These are phyloP conservation scores for Fistulifera solaris DNA, from an alignment of 108 stramenopile genomes.

Conservation along the genomic window DNA sequence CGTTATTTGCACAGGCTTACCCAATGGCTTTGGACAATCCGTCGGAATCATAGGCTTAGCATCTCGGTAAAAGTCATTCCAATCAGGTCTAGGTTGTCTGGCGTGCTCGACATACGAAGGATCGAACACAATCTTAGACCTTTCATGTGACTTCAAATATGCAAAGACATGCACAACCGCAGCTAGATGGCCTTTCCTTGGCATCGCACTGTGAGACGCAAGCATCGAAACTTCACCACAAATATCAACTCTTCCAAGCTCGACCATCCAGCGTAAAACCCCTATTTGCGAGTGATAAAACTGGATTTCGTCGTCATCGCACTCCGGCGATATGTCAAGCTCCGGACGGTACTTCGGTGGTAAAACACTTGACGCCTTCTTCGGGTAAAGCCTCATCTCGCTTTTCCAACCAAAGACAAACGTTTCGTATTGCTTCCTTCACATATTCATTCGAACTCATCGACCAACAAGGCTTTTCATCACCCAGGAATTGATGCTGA, in stretches of 20 bases:
- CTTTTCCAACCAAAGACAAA: conserved; percentile 16
- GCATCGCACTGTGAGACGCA: conserved; percentile 21
- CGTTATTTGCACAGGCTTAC: conserved; percentile 13
- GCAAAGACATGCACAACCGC: conserved; percentile 25
- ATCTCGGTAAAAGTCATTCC: conserved; percentile 19
- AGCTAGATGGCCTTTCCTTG: conserved; percentile 36
- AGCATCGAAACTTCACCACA: conserved; percentile 29
- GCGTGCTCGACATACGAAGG: conserved; percentile 6
- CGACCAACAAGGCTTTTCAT: conserved; percentile 11
- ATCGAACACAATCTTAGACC: conserved; percentile 27
- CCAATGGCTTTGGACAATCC: conserved; percentile 23
- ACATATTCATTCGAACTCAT: conserved; percentile 19
- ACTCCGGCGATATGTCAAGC: conserved; percentile 11
- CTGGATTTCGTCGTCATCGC: conserved; percentile 6
- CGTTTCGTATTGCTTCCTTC: conserved; percentile 21
- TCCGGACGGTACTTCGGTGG: conserved; percentile 15
- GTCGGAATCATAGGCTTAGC: conserved; percentile 19
- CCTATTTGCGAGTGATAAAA: conserved; percentile 32
- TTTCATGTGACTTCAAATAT: conserved; percentile 13
- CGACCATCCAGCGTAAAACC: conserved; percentile 37
- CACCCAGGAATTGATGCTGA: conserved; percentile 5
- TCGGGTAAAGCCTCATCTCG: conserved; percentile 8
- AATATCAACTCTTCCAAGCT: conserved; percentile 40
- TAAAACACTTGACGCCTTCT: conserved; percentile 16
- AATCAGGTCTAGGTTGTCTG: conserved; percentile 2